phyloP scores from a whole-genome alignment of 2,329 filamentous ascomycete species.

The Bipolaris sorokiniana region DNA sequence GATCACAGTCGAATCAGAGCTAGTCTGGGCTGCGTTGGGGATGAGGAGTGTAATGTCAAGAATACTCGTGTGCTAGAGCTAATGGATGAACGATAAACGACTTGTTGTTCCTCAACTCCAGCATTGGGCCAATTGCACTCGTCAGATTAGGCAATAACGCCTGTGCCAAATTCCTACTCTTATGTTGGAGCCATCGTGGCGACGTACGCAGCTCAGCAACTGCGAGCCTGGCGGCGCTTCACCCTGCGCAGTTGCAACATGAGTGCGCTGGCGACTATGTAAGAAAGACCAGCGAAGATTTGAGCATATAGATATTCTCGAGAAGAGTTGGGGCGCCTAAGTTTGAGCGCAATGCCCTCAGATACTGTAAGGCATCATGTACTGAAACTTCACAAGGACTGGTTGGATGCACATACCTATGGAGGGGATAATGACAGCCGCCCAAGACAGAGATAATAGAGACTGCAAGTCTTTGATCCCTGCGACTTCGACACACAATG shows the following conservation, averaged over 20 bases:
- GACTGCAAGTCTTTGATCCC: conserved; percentile 51
- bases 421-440: conserved; percentile 47
- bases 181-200: background rate
- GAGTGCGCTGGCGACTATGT: conserved; percentile 42
- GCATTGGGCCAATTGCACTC: background rate
- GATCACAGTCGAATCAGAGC: conserved; percentile 26
- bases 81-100: conserved; percentile 24
- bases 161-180: background rate
- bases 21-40: conserved; percentile 28
- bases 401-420: conserved; percentile 36
- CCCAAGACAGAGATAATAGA: conserved; percentile 49
- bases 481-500: conserved; percentile 51
- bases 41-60: conserved; percentile 28
- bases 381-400: background rate
- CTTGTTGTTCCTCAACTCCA: background rate
- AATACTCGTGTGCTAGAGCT: conserved; percentile 35
- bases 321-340: conserved; percentile 38
- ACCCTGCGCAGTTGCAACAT: conserved; percentile 29
- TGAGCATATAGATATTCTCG: conserved; percentile 48
- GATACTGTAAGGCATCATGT: conserved; percentile 18
- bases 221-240: conserved; percentile 1
- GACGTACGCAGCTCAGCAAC: background rate
- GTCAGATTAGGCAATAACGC: background rate
- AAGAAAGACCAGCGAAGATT: conserved; percentile 48
- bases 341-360: conserved; percentile 52